Base-by-base conservation (phyloP, 345 rosid genomes). In the Durio zibethinus region DNA sequence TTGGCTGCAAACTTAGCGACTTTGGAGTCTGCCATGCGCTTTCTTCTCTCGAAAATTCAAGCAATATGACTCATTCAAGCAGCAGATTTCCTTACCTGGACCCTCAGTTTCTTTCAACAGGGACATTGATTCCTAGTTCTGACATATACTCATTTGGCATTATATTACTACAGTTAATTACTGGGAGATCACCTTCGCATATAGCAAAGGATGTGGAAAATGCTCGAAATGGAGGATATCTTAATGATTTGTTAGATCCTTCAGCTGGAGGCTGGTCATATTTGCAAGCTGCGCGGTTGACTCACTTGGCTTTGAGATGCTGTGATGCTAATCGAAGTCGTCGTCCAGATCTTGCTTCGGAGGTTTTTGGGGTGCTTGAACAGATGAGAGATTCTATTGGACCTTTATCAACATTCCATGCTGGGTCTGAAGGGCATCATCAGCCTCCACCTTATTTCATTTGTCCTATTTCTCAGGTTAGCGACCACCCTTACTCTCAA, bases 401-500 rank as follows among this genome's bases (percentile, higher is more conserved):
- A 62, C 18, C 74, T 29, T 35, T 61, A 20, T 45, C 78, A 27
- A 48, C 85, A 66, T 38, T 67, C 10, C 60, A n/a, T 36, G 27
- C 31, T 25, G 68, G 57, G 62, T 60, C 86, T 31, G 84, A 78
- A 71, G 87, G 80, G 14, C 67, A 75, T n/a, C 70, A 54, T 35
- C 79, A 83, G 61, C 79, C 88, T 71, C 90, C 90, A 31, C 67
- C 80, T 3, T 85, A 83, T 72, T 87, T 87, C 72, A 42, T 83
- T 25, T 87, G 88, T 62, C 88, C 90, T 47, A 85, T 87, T 77
- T 76, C 75, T 15, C 84, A 82, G 88, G 90, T 83, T 23, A 69
- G 35, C 54, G 54, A 64, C 21, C 64, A 10, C 23, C 57, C 57
- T 20, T 53, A 7, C 21, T 50, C n/a, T 53, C 57, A 53, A 53